Percentiles rank a stretch among this genome's conserved stretches.
Evolutionary conservation across 345 rosid species (phyloP).

Genomic region (Eucalyptus grandis): DNA sequence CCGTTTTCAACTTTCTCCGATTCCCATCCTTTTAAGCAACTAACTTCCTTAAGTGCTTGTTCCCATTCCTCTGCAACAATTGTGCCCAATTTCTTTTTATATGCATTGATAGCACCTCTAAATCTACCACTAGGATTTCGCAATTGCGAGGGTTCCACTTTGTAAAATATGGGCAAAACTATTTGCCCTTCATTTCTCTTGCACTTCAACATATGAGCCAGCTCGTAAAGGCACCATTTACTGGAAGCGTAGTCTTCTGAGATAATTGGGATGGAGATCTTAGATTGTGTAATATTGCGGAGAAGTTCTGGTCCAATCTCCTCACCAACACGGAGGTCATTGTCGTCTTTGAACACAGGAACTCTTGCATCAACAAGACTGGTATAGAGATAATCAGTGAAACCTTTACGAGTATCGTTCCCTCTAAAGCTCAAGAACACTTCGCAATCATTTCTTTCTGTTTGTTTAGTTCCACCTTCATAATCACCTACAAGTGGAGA

Average conservation of each 20-base stretch:
- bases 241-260: neutral
- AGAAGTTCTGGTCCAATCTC: neutral
- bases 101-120: neutral
- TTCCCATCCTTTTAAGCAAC: neutral
- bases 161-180: neutral
- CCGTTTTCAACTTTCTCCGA: neutral
- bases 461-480: fast-evolving
- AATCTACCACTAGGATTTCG: fast-evolving
- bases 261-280: neutral
- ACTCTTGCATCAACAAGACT: fast-evolving
- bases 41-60: fast-evolving
- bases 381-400: neutral
- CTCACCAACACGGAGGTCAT: neutral
- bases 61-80: fast-evolving
- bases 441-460: fast-evolving
- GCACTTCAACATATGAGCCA: neutral
- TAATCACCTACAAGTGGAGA: neutral
- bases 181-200: fast-evolving
- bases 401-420: fast-evolving
- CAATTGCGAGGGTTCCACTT: neutral
- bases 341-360: neutral
- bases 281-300: neutral
- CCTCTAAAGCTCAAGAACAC: neutral
- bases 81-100: neutral
- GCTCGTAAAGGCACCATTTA: neutral